A percentile compares a stretch with the other conserved stretches of the same genome.
These are phyloP conservation scores for Vigna unguiculata DNA, from an alignment of 306 rosid genomes.

Conservation along the genomic window DNA sequence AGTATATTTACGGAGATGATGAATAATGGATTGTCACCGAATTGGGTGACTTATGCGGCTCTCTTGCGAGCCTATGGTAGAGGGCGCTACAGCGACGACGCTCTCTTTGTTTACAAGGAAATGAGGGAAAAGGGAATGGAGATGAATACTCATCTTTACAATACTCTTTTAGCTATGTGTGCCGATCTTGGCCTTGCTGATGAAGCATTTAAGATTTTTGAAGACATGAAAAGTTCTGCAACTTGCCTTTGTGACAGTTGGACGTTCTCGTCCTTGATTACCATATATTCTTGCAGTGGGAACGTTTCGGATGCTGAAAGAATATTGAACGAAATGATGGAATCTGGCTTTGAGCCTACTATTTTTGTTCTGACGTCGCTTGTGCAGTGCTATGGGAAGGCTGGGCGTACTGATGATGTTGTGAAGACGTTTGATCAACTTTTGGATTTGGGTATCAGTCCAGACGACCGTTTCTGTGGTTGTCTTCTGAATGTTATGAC, in stretches of 20 bases:
- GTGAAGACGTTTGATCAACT: constrained; percentile 77
- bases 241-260: constrained; percentile 82
- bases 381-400: constrained; percentile 94
- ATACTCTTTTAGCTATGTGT: constrained; percentile 83
- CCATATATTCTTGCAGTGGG: constrained; percentile 83
- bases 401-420: constrained; percentile 81
- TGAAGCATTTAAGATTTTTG: constrained; percentile 71
- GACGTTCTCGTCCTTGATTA: constrained; percentile 93
- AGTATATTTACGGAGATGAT: constrained; percentile 79
- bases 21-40: constrained; percentile 65
- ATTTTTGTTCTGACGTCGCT: constrained; percentile 91
- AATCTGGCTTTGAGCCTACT: constrained; percentile 82
- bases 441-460: constrained; percentile 71
- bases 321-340: constrained; percentile 74
- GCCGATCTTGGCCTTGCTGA: constrained; percentile 83
- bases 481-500: constrained; percentile 95
- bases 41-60: constrained; percentile 70
- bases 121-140: constrained; percentile 85
- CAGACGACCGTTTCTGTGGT: constrained; percentile 84
- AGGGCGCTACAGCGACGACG: constrained; percentile 77
- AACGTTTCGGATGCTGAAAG: constrained; percentile 80
- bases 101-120: constrained; percentile 73
- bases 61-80: constrained; percentile 84
- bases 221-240: constrained; percentile 72
- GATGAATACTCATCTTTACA: constrained; percentile 72